Evolutionary conservation across 352 stramenopile genomes (phyloP), one percentile per base, ranked within the genome.

Genomic region (Phytopythium mirpurense): DNA sequence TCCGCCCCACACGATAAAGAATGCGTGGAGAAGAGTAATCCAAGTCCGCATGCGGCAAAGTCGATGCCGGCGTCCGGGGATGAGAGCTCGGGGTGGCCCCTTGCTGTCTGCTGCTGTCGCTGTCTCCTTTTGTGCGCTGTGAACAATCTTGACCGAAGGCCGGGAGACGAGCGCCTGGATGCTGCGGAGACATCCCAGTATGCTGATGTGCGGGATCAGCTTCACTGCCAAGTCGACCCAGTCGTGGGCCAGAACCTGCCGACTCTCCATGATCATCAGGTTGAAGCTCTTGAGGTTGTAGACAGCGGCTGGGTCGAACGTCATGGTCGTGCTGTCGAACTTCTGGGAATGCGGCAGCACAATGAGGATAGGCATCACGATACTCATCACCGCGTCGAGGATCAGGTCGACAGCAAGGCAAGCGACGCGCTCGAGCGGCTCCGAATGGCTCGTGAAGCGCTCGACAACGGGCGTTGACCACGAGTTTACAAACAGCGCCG

Each of bases 381-480:
- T 21, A 19, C 37, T 62, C 19, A 40, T 57, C 8, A 57, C 24
- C 0, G 56, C 3, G 43, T 68, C 60, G 8, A 68, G 60, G 5
- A n/a, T 12, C 5, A 68, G 15, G 21, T 71, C 63, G 2, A 34
- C 21, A 4, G 47, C 4, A 21, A 68, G 32, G 32, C 60, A 71
- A 5, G 47, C 23, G 23, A 71, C 19, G 0, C 56, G 60, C 26
- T 68, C 54, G 3, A 71, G 42, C n/a, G 41, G 46, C 0, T 38
- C 45, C 11, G 37, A 44, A n/a, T 60, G 14, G 3, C 60, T 60
- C 11, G 62, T 66, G 26, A 65, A 41, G n/a, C 34, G 46, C 43
- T 63, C 40, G 29, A 54, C 26, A 11, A 68, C 19, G n/a, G 63
- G 56, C 18, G 60, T 68, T 10, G 63, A 68, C 47, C 54, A 68